phyloP scores from a whole-genome alignment of 768 basidiomycete genomes.

The Melanogaster broomeanus region DNA sequence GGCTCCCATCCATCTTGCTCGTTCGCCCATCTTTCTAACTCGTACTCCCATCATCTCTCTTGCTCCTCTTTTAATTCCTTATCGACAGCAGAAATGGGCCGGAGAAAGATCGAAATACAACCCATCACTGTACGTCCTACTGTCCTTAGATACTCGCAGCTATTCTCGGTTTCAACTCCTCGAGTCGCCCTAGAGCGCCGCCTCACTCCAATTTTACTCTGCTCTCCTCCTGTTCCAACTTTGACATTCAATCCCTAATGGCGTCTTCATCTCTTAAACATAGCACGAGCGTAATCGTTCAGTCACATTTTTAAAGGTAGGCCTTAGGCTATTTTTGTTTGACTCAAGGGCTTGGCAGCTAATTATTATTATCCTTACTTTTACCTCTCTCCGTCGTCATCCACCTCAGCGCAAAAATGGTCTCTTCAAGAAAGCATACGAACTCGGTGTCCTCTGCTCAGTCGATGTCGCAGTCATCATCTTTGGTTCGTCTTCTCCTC shows the following conservation, averaged over 20 bases:
- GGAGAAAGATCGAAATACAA: constrained; percentile 82
- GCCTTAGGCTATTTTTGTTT: constrained; percentile 65
- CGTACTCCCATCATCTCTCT: constrained; percentile 23
- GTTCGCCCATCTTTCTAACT: constrained; percentile 16
- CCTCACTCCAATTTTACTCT: constrained; percentile 33
- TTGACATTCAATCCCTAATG: constrained; percentile 35
- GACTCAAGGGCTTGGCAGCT: constrained; percentile 34
- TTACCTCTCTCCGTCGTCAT: constrained; percentile 12
- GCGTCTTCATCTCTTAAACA: constrained; percentile 44
- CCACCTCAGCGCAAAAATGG: constrained; percentile 76
- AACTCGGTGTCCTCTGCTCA: constrained; percentile 87
- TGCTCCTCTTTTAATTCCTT: background rate
- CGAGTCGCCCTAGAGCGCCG: constrained; percentile 8
- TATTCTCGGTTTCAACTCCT: constrained; percentile 19
- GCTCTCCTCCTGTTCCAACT: constrained; percentile 27
- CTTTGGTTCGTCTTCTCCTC: constrained; percentile 55
- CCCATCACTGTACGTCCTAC: constrained; percentile 66
- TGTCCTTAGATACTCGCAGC: constrained; percentile 13
- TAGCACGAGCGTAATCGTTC: constrained; percentile 92
- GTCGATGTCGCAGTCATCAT: constrained; percentile 89
- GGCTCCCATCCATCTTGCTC: constrained; percentile 31
- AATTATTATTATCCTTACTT: constrained; percentile 37
- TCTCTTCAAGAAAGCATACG: constrained; percentile 89
- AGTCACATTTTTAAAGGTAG: constrained; percentile 88
- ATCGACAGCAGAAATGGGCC: constrained; percentile 50